These are phyloP conservation scores for Dendrobium catenatum DNA, from an alignment of 106 monocot genomes.

Conservation along the genomic window DNA sequence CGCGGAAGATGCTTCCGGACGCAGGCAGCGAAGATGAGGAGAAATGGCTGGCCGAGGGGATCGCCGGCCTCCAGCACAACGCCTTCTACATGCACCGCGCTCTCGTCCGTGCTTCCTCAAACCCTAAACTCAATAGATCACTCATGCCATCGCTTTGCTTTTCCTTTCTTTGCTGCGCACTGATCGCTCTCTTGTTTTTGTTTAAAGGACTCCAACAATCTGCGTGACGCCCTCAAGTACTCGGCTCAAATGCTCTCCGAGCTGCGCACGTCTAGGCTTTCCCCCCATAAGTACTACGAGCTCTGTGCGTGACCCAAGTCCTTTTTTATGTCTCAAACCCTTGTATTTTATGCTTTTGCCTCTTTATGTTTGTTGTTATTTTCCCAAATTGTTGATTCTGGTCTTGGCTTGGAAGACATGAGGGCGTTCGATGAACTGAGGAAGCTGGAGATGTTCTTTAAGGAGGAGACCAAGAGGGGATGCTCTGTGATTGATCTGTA, in stretches of 20 bases:
- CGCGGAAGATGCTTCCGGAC: conserved; percentile 36
- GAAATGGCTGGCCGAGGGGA: conserved; percentile 95
- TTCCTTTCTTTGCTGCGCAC: not conserved
- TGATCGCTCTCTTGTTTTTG: not conserved
- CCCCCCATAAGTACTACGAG: conserved; percentile 87
- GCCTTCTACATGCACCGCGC: conserved; percentile 98
- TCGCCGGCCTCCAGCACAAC: conserved; percentile 95
- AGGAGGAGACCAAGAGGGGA: conserved; percentile 66
- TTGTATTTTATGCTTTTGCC: not conserved
- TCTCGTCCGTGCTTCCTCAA: conserved; percentile 36
- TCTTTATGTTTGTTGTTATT: not conserved
- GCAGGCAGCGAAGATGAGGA: conserved; percentile 85
- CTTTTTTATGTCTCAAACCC: not conserved
- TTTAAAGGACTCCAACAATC: conserved; percentile 73
- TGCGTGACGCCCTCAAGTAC: conserved; percentile 92
- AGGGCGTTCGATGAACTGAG: conserved; percentile 93
- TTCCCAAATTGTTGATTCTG: not conserved
- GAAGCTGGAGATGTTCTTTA: conserved; percentile 97
- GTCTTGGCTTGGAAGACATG: conserved; percentile 52
- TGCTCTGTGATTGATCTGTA: conserved; percentile 92
- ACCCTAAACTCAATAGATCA: conserved; percentile 4
- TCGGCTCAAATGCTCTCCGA: conserved; percentile 99
- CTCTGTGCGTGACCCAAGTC: conserved; percentile 46
- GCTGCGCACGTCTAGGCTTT: conserved; percentile 70
- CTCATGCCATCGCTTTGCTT: not conserved